A percentile compares a stretch with the other conserved stretches of the same genome.
Conservation (phyloP, 352 stramenopile genomes). For the Globisporangium alternatum region DNA sequence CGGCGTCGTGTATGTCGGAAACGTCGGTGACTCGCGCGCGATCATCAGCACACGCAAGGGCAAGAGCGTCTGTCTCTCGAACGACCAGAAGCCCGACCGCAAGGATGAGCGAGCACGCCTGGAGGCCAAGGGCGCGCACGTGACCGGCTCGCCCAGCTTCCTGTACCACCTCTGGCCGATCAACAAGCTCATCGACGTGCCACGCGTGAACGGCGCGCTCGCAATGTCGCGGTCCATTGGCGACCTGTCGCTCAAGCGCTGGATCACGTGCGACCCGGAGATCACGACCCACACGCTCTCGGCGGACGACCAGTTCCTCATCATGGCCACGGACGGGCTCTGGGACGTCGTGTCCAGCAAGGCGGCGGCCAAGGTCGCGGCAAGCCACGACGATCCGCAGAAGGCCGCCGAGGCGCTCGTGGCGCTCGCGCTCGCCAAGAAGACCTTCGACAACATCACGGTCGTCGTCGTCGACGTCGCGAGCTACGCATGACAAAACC, state of each 20-base stretch:
- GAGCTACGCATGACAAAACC: conserved; percentile 35
- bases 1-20: conserved; percentile 67
- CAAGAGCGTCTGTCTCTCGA: conserved; percentile 53
- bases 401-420: conserved; percentile 58
- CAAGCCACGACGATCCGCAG: conserved; percentile 49
- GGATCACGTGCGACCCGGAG: conserved; percentile 77
- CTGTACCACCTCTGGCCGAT: conserved; percentile 74
- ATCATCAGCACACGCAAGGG: conserved; percentile 60
- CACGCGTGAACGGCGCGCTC: conserved; percentile 74
- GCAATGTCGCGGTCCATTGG: conserved; percentile 84
- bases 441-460: conserved; percentile 77
- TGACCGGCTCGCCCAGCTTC: conserved; percentile 66
- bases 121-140: conserved; percentile 59
- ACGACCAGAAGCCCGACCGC: conserved; percentile 79
- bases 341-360: conserved; percentile 83
- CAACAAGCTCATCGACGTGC: conserved; percentile 74
- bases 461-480: conserved; percentile 70
- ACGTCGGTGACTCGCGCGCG: conserved; percentile 81
- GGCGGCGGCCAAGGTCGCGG: conserved; percentile 51
- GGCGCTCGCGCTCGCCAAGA: conserved; percentile 45
- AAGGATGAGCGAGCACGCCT: conserved; percentile 72
- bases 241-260: conserved; percentile 72
- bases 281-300: conserved; percentile 59
- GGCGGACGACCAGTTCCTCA: conserved; percentile 66
- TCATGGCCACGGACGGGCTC: conserved; percentile 77